A percentile compares a stretch with the other conserved stretches of the same genome.
phyloP scores from a whole-genome alignment of 2,329 filamentous ascomycete genomes.

The Shiraia sp. region DNA sequence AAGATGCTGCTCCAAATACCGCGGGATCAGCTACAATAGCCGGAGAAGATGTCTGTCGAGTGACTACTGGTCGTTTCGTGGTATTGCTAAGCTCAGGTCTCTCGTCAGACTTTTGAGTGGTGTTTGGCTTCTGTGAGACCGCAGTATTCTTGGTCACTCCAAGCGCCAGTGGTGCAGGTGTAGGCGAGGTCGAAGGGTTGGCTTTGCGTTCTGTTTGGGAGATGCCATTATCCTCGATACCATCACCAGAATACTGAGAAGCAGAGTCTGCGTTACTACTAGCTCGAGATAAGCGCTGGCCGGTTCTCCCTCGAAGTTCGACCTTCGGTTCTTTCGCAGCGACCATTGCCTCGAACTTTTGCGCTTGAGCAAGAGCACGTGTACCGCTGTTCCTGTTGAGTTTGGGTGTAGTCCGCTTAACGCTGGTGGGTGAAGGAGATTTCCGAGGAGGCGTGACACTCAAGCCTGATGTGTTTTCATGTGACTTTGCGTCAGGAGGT shows the following conservation, averaged over 20 bases:
- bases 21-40: slow-evolving; percentile 7
- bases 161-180: slow-evolving; percentile 4
- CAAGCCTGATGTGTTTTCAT: neutral
- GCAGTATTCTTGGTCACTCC: slow-evolving; percentile 1
- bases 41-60: slow-evolving; percentile 5
- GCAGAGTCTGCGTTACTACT: slow-evolving; percentile 12
- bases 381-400: slow-evolving; percentile 31
- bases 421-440: slow-evolving; percentile 3
- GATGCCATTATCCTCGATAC: neutral
- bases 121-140: neutral
- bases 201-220: slow-evolving; percentile 1
- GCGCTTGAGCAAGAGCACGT: slow-evolving; percentile 32
- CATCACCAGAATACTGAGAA: slow-evolving; percentile 20
- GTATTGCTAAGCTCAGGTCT: neutral
- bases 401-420: slow-evolving; percentile 25
- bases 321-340: slow-evolving; percentile 16
- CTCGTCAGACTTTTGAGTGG: neutral
- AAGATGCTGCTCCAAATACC: neutral
- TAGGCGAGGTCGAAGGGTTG: slow-evolving; percentile 1
- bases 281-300: slow-evolving; percentile 11
- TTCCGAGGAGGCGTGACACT: neutral
- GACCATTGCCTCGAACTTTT: slow-evolving; percentile 35
- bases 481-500: neutral
- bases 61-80: slow-evolving; percentile 1
- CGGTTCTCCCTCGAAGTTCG: neutral